Evolutionary conservation across 345 rosid genomes (phyloP), one percentile per base, ranked within the genome.

Genomic region (Linum lewisii): DNA sequence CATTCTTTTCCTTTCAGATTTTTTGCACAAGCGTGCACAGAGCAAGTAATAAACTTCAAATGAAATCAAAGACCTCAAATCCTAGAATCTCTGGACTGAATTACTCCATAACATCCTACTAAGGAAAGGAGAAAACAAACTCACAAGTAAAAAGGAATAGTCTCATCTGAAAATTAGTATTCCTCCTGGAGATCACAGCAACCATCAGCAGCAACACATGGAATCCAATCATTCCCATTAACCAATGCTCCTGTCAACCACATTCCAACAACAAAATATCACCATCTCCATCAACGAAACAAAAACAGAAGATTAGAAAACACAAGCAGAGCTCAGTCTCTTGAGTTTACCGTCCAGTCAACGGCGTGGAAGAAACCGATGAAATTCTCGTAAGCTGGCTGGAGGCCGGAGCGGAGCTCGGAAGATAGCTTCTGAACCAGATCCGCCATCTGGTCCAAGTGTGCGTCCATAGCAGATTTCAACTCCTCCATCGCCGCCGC

Each of bases 301-400:
- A 50, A 38, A 61, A 51, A 45, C 19, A 54, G 21, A 36, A 24
- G 19, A 14, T 8, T 2, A 10, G 11, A 13, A 15, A 11, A 11
- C 14, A 59, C 9, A n/a, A 36, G 24, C 1, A 0, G 15, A 37
- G 37, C 49, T 24, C 34, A 52, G 23, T 9, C 15, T 0, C 15
- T 6, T n/a, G 21, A n/a, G 61, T 6, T 25, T 50, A 87, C 97
- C 97, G 78, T 93, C 99, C 99, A 93, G 74, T 87, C 84, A 51
- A 89, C 83, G 55, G 97, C 97, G 71, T 93, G 88, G 70, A 83
- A 76, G 71, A 93, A 93, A 0, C 99, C 99, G 0, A 93, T 10
- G 71, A 93, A 78, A 59, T 84, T 87, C 0, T 81, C 94, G 68
- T 77, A 78, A 1, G 96, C 95, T 23, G 99, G 97, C 23, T 76